Percentiles rank a stretch among this genome's conserved stretches.
Evolutionary conservation across 441 rosid genomes (phyloP).

Genomic region (Erodium moschatum): DNA sequence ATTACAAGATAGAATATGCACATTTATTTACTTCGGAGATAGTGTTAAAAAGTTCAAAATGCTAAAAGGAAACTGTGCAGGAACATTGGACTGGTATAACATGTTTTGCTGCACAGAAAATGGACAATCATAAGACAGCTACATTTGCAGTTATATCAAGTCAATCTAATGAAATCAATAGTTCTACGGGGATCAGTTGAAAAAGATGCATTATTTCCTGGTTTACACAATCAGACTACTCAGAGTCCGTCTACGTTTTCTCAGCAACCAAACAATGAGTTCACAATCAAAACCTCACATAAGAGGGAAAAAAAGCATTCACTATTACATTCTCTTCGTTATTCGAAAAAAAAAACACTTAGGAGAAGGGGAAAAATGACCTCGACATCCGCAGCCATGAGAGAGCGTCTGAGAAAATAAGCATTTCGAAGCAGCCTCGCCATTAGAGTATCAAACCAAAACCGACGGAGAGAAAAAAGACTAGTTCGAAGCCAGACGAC

Average conservation of each 20-base stretch:
- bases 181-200: neutral
- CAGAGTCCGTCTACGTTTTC: neutral
- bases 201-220: neutral
- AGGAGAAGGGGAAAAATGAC: conserved; percentile 15
- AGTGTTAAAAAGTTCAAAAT: neutral
- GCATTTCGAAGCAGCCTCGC: conserved; percentile 55
- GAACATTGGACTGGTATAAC: too few species aligned
- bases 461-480: too few species aligned
- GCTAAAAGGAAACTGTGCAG: neutral
- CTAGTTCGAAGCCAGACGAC: neutral
- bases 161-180: neutral
- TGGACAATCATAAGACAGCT: neutral
- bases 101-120: neutral
- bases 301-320: neutral
- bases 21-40: neutral
- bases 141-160: too few species aligned
- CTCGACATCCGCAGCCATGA: conserved; percentile 38
- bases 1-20: neutral
- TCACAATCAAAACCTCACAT: neutral
- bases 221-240: neutral
- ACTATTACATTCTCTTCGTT: too few species aligned
- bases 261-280: neutral
- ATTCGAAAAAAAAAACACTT: neutral
- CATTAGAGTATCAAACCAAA: conserved; percentile 30
- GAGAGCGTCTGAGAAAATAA: conserved; percentile 37